These are phyloP conservation scores for Nicotiana benthamiana DNA, from an alignment of 257 asterid species.

Conservation along the genomic window DNA sequence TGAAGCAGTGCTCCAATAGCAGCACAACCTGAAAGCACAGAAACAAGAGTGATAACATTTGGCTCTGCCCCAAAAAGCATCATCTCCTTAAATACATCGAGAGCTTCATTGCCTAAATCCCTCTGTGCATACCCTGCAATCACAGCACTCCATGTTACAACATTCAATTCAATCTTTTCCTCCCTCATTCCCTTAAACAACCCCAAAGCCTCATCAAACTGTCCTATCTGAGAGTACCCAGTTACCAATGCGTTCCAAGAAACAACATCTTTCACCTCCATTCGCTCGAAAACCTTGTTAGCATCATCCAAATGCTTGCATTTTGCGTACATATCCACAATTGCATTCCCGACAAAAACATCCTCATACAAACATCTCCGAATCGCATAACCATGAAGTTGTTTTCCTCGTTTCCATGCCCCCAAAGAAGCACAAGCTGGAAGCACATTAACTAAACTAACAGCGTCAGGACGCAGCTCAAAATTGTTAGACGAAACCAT, in stretches of 20 bases:
- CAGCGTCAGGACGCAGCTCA: constrained; percentile 48
- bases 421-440: constrained; percentile 62
- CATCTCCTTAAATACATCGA: constrained; percentile 71
- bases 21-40: constrained; percentile 80
- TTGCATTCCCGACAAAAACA: constrained; percentile 67
- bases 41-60: constrained; percentile 66
- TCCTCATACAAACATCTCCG: constrained; percentile 52
- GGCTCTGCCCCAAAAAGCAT: constrained; percentile 45
- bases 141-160: constrained; percentile 90
- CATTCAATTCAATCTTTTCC: constrained; percentile 49
- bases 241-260: constrained; percentile 85
- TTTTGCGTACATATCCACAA: constrained; percentile 82
- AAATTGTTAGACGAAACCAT: constrained; percentile 38
- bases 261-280: constrained; percentile 79
- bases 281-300: constrained; percentile 47
- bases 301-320: constrained; percentile 66
- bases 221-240: constrained; percentile 77
- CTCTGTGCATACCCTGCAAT: constrained; percentile 87
- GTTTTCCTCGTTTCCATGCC: constrained; percentile 45
- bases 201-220: constrained; percentile 49
- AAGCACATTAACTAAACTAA: constrained; percentile 70
- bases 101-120: constrained; percentile 69
- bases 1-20: constrained; percentile 49
- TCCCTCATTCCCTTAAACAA: constrained; percentile 63
- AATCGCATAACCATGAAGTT: constrained; percentile 57